These are phyloP conservation scores for Exophiala spinifera DNA, from an alignment of 2,329 filamentous ascomycete genomes.

Conservation along the genomic window DNA sequence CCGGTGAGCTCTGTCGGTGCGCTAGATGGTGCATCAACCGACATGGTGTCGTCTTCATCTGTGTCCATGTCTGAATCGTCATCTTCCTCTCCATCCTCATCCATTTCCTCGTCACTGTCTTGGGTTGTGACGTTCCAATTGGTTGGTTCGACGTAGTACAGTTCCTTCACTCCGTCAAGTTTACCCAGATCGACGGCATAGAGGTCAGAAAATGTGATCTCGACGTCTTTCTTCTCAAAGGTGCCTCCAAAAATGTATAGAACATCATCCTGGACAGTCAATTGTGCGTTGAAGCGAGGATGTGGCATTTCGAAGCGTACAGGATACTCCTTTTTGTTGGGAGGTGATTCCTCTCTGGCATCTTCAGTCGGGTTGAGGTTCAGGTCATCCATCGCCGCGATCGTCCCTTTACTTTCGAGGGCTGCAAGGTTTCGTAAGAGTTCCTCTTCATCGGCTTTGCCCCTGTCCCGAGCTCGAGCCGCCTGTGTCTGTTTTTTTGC, in stretches of 20 bases:
- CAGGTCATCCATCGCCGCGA: slow-evolving; percentile 52
- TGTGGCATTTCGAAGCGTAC: slow-evolving; percentile 82
- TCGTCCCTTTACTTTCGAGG: slow-evolving; percentile 69
- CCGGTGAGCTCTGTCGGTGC: slow-evolving; percentile 39
- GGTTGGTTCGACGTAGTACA: slow-evolving; percentile 79
- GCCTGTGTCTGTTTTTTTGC: slow-evolving; percentile 52
- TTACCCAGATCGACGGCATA: slow-evolving; percentile 93
- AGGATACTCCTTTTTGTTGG: slow-evolving; percentile 54
- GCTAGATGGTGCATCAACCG: slow-evolving; percentile 37
- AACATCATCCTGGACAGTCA: slow-evolving; percentile 87
- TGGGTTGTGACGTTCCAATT: slow-evolving; percentile 73
- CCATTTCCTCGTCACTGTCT: slow-evolving; percentile 55
- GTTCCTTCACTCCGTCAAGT: slow-evolving; percentile 86
- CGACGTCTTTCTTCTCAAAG: slow-evolving; percentile 88
- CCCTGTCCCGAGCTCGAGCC: slow-evolving; percentile 60
- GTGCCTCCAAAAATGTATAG: slow-evolving; percentile 95
- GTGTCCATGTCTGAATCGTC: slow-evolving; percentile 44
- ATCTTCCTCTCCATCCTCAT: slow-evolving; percentile 41
- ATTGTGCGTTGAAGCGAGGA: slow-evolving; percentile 81
- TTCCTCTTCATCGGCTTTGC: slow-evolving; percentile 88
- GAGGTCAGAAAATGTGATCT: slow-evolving; percentile 94
- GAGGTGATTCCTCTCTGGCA: slow-evolving; percentile 54
- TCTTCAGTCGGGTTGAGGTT: slow-evolving; percentile 44
- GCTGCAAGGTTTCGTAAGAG: slow-evolving; percentile 81
- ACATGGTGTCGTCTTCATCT: slow-evolving; percentile 40